Percentiles rank a stretch among this genome's conserved stretches.
phyloP scores from a whole-genome alignment of 2,329 filamentous ascomycete species.

The Penicillium sp. region DNA sequence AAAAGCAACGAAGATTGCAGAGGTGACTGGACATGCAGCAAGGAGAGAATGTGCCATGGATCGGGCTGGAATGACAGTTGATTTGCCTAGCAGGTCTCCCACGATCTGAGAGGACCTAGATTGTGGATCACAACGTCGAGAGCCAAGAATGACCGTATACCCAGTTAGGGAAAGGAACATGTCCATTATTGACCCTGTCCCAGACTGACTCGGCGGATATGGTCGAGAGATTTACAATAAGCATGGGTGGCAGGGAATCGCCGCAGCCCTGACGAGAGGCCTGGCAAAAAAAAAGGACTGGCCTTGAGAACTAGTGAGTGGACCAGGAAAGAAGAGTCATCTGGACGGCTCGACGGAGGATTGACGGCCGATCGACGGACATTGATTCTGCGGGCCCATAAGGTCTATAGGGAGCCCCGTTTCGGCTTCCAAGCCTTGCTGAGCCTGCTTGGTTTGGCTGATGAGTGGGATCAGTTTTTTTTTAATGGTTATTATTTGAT shows the following conservation, averaged over 20 bases:
- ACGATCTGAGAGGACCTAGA: conserved; percentile 27
- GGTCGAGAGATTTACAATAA: neutral
- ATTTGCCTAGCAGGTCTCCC: conserved; percentile 18
- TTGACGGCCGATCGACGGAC: neutral
- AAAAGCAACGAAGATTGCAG: conserved; percentile 2
- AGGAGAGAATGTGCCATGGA: conserved; percentile 16
- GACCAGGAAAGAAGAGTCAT: neutral
- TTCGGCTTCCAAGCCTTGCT: neutral
- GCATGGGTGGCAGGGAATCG: neutral
- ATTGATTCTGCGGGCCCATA: neutral
- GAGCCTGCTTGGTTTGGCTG: neutral
- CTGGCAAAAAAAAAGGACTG: too few relatives aligned
- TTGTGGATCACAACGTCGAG: conserved; percentile 27
- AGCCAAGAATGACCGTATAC: conserved; percentile 26
- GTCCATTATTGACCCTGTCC: conserved; percentile 17
- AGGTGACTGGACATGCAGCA: conserved; percentile 8
- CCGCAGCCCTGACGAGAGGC: neutral
- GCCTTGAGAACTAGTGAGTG: neutral
- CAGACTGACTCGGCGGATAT: conserved; percentile 3
- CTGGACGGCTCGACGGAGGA: neutral
- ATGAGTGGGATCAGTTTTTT: neutral
- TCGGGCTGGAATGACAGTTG: conserved; percentile 5
- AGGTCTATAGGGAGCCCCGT: neutral
- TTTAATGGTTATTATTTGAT: too few relatives aligned
- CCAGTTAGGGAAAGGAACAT: conserved; percentile 20